Conservation (phyloP, 306 rosid species). For the Trifolium subterraneum region DNA sequence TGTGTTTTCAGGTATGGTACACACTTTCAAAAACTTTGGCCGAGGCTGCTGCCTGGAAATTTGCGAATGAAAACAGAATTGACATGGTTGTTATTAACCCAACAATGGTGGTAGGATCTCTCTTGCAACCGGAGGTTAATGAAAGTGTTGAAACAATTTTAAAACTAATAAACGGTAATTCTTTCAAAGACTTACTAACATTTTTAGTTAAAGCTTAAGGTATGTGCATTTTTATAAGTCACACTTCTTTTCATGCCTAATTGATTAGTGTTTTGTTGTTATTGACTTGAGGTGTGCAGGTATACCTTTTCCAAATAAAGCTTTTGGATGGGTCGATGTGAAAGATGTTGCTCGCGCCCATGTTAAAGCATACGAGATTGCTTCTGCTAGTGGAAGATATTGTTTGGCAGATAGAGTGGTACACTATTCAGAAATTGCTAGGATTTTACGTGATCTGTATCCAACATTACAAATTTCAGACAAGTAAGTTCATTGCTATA, state of each 20-base stretch:
- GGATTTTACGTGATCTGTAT: slow-evolving; percentile 57
- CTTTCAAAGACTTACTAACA: not conserved
- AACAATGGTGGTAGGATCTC: slow-evolving; percentile 76
- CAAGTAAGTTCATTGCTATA: slow-evolving; percentile 48
- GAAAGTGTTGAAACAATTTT: slow-evolving; percentile 61
- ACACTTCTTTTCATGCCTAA: too few relatives aligned
- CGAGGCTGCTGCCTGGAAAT: slow-evolving; percentile 91
- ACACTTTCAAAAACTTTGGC: slow-evolving; percentile 81
- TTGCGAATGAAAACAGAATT: slow-evolving; percentile 68
- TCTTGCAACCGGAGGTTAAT: slow-evolving; percentile 78
- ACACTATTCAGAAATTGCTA: slow-evolving; percentile 61
- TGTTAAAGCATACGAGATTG: slow-evolving; percentile 74
- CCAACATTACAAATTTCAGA: slow-evolving; percentile 68
- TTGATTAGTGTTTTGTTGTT: not conserved
- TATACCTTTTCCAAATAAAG: slow-evolving; percentile 53
- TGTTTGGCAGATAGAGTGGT: slow-evolving; percentile 60
- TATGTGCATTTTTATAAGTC: not conserved
- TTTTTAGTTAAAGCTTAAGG: not conserved
- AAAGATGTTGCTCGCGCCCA: slow-evolving; percentile 88
- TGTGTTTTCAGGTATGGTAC: slow-evolving; percentile 70
- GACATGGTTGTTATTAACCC: slow-evolving; percentile 81
- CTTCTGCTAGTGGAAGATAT: slow-evolving; percentile 85
- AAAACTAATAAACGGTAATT: slow-evolving; percentile 65
- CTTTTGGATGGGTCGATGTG: slow-evolving; percentile 71
- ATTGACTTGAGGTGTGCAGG: slow-evolving; percentile 46